Base-by-base conservation (phyloP, 2,329 filamentous ascomycete genomes). In the Conoideocrella luteorostrata region DNA sequence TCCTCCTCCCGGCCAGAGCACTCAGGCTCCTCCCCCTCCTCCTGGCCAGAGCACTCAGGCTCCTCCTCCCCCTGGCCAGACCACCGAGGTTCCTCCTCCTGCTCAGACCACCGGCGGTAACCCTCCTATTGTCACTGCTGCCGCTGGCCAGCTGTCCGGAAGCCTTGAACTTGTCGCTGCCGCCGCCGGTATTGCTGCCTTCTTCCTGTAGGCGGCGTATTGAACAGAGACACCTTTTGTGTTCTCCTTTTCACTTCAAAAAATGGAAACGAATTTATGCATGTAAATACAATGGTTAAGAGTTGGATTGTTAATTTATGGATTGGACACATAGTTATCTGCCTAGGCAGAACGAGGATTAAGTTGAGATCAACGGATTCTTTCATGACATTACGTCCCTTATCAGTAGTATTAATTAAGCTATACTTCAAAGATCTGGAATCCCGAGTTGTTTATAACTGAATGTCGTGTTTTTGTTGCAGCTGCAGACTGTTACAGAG, bases 131-230 rank as follows among this genome's bases (percentile, higher is more conserved):
- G 52, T 59, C 38, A 61, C 56, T 37, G 56, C 55, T 37, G 62
- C 56, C 42, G 62, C 61, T 41, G 59, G 54, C 44, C 62, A 59
- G 46, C 47, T 64, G 32, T 47, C 43, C 29, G 53, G 56, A 43
- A 55, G 56, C 48, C 44, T 60, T 36, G 53, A 56, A 48, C 45
- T 57, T 41, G 53, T 55, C 37, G 58, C 56, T 39, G 59, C 53
- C 35, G 59, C 58, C 17, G 60, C 54, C 24, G 63, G 57, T 54
- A 45, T 63, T 37, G 56, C 56, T 37, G 61, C 54, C 29, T 41
- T 65, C 50, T 51, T 66, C 29, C 26, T 48, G 20, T 36, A 41
- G 33, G n/a, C 3, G 2, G 9, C 9, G 20, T 17, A 15, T 15
- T n/a, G 13, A 13, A 7, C 30, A 34, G 17, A 22, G 11, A 20